These are phyloP conservation scores for Solanum neorickii DNA, from an alignment of 257 asterid genomes.

Conservation along the genomic window DNA sequence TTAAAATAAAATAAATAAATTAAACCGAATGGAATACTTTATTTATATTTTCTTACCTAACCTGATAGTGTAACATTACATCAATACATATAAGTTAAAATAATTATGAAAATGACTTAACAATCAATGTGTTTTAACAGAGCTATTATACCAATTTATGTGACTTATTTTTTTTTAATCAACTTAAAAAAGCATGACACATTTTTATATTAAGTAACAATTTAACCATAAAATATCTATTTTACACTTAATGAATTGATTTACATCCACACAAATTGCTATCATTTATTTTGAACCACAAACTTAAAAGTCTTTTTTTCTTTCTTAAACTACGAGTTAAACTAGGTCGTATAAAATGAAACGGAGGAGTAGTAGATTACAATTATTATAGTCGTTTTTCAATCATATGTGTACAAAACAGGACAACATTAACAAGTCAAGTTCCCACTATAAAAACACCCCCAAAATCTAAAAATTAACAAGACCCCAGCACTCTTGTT, in stretches of 20 bases:
- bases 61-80: neutral
- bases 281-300: no score
- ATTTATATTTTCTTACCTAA: neutral
- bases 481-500: neutral
- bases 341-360: no score
- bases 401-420: neutral
- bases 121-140: neutral
- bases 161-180: rapidly evolving
- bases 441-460: neutral
- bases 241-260: no score
- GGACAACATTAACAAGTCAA: neutral
- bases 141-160: neutral
- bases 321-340: no score
- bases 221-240: no score
- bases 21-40: no score
- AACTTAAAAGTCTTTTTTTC: no score
- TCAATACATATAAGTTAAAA: neutral
- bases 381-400: neutral
- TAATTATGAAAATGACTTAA: neutral
- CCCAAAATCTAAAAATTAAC: neutral
- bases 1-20: no score
- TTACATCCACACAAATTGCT: rapidly evolving
- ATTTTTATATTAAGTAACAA: no score
- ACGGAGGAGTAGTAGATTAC: neutral
- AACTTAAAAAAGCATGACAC: no score